Percentiles rank a stretch among this genome's conserved stretches.
Conservation (phyloP, 2,329 filamentous ascomycete species). For the Fusarium torreyae region DNA sequence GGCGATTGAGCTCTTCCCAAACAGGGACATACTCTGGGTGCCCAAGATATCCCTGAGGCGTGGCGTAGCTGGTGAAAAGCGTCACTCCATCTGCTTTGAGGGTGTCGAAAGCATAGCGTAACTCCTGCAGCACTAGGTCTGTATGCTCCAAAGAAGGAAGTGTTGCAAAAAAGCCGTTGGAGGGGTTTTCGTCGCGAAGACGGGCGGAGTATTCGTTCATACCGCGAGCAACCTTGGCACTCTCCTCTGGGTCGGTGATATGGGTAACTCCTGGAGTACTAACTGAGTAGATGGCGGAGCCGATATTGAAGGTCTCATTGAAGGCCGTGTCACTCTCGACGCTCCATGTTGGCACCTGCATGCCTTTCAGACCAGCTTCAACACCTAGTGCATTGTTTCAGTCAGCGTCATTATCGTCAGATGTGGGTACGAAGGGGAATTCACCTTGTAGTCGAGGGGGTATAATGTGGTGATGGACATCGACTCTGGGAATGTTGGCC, state of each 20-base stretch:
- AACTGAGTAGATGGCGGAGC: background rate
- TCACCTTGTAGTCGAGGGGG: background rate
- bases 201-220: background rate
- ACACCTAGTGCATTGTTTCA: background rate
- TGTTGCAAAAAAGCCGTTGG: background rate
- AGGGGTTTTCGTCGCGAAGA: background rate
- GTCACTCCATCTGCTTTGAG: background rate
- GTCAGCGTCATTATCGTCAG: too few species aligned
- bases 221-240: background rate
- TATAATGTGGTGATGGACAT: background rate
- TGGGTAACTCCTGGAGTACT: background rate
- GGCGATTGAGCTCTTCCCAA: slow-evolving; percentile 2
- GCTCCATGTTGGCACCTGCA: background rate
- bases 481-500: background rate
- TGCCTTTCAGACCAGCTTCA: background rate
- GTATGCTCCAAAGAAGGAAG: background rate
- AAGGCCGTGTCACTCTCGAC: background rate
- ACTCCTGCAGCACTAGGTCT: background rate
- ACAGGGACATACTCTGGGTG: background rate
- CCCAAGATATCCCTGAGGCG: background rate
- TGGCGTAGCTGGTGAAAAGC: background rate
- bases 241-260: background rate
- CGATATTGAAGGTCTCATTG: background rate
- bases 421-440: too few species aligned
- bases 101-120: background rate